Conservation (phyloP, 495 filamentous ascomycete genomes). For the Articulospora tetracladia region DNA sequence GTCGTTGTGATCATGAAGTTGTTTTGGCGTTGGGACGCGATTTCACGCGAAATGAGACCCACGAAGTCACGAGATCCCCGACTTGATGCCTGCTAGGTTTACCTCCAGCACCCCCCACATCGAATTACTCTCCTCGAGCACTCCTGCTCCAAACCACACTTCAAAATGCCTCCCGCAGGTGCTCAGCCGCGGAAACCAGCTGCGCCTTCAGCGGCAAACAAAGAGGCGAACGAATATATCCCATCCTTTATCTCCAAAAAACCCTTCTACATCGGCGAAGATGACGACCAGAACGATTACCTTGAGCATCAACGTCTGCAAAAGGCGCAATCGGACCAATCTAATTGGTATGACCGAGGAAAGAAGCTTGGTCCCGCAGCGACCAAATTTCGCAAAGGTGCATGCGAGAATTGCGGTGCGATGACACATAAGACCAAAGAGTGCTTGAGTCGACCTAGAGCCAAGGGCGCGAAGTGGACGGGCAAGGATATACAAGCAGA, state of each 20-base stretch:
- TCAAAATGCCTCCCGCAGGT: slow-evolving; percentile 28
- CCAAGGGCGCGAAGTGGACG: slow-evolving; percentile 88
- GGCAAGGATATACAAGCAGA: slow-evolving; percentile 92
- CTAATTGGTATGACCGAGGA: slow-evolving; percentile 88
- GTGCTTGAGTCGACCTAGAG: slow-evolving; percentile 84
- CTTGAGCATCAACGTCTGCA: slow-evolving; percentile 95
- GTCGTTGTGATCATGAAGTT: background rate
- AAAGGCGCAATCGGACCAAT: slow-evolving; percentile 61
- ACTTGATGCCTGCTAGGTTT: background rate
- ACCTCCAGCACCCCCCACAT: background rate
- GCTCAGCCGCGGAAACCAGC: slow-evolving; percentile 32
- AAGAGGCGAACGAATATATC: slow-evolving; percentile 97
- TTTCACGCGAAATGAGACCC: background rate
- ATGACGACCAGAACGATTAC: slow-evolving; percentile 75
- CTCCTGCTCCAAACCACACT: background rate
- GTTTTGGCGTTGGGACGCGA: background rate
- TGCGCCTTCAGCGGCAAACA: slow-evolving; percentile 50
- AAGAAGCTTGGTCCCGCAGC: slow-evolving; percentile 76
- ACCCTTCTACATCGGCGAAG: slow-evolving; percentile 90
- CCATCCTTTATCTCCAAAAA: slow-evolving; percentile 97
- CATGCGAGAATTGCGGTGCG: slow-evolving; percentile 96
- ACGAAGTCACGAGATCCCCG: background rate
- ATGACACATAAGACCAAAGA: slow-evolving; percentile 96
- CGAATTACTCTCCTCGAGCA: background rate
- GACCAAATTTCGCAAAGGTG: slow-evolving; percentile 96